Evolutionary conservation across 495 filamentous ascomycete genomes (phyloP).

Genomic region (Annulohypoxylon stygium): DNA sequence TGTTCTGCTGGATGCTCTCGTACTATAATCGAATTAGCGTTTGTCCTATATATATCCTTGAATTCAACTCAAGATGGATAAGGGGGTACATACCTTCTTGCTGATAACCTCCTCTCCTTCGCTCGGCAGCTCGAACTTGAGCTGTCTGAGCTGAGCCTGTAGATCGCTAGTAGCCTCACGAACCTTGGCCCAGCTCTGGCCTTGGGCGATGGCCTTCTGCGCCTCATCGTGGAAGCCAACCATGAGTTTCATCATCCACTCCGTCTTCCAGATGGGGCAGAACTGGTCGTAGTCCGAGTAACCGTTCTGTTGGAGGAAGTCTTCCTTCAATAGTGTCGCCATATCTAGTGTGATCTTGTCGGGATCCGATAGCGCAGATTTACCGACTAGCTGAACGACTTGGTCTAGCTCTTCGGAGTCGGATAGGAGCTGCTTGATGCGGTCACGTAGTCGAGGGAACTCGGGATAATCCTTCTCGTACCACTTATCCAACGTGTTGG

Average conservation of each 20-base stretch:
- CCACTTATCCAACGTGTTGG: conserved; percentile 83
- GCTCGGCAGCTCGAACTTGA: conserved; percentile 95
- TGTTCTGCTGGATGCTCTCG: conserved; percentile 87
- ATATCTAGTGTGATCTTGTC: conserved; percentile 99
- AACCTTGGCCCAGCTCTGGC: conserved; percentile 90
- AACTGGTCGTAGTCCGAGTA: conserved; percentile 99
- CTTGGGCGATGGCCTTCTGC: conserved; percentile 92
- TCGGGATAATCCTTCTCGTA: conserved; percentile 94
- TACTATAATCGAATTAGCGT: conserved; percentile 67
- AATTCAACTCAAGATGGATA: not conserved
- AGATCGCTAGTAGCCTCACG: conserved; percentile 90
- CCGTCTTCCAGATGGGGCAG: conserved; percentile 99
- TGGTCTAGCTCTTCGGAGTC: conserved; percentile 98
- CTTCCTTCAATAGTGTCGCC: conserved; percentile 92
- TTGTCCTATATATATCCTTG: not conserved
- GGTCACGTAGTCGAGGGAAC: conserved; percentile 91
- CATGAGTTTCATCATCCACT: conserved; percentile 99
- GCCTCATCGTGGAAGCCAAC: conserved; percentile 98
- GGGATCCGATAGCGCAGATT: conserved; percentile 92
- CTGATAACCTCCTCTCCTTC: conserved; percentile 79
- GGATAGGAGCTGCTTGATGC: conserved; percentile 90
- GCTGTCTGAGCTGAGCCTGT: conserved; percentile 81
- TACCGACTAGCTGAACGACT: conserved; percentile 98
- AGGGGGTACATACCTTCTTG: conserved; percentile 73
- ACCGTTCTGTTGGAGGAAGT: conserved; percentile 99